Evolutionary conservation across 1,139 yeast species (phyloP).

Genomic region (Diutina rugosa): DNA sequence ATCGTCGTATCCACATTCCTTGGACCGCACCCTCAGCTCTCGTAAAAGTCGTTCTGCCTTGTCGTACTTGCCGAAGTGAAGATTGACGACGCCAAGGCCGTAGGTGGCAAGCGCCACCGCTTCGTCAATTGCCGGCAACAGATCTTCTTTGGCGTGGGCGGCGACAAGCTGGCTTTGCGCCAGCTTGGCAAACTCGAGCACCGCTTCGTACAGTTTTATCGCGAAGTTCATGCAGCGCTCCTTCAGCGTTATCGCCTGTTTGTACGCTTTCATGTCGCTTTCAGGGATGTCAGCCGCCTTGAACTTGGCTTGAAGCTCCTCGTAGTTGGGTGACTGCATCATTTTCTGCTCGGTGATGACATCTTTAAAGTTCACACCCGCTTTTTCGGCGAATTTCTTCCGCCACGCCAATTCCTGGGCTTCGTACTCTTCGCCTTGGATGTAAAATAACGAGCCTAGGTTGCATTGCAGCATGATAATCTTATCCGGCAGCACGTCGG

Average conservation of each 20-base stretch:
- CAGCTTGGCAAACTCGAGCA: slow-evolving; percentile 40
- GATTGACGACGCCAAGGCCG: slow-evolving; percentile 69
- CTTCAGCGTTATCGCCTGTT: slow-evolving; percentile 13
- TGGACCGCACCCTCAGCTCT: slow-evolving; percentile 63
- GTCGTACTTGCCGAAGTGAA: slow-evolving; percentile 42
- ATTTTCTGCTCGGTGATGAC: slow-evolving; percentile 8
- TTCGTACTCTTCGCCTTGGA: slow-evolving; percentile 60
- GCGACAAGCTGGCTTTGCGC: slow-evolving; percentile 7
- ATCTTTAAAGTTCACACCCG: slow-evolving; percentile 13
- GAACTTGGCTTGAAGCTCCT: slow-evolving; percentile 6
- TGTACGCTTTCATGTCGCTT: slow-evolving; percentile 6
- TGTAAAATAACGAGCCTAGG: slow-evolving; percentile 56
- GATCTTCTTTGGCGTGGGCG: background rate
- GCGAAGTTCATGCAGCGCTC: slow-evolving; percentile 32
- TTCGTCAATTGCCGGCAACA: slow-evolving; percentile 18
- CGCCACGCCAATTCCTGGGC: slow-evolving; percentile 25
- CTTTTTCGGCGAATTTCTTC: slow-evolving; percentile 12
- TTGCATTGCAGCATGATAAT: slow-evolving; percentile 57
- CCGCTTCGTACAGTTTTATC: slow-evolving; percentile 35
- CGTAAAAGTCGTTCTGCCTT: slow-evolving; percentile 51
- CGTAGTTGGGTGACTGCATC: slow-evolving; percentile 4
- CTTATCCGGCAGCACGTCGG: slow-evolving; percentile 57
- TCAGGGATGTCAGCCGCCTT: slow-evolving; percentile 8
- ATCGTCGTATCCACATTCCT: slow-evolving; percentile 52
- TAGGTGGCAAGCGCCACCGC: slow-evolving; percentile 73